phyloP scores from a whole-genome alignment of 192 early-diverging fungal species.

The Coemansia pectinata region DNA sequence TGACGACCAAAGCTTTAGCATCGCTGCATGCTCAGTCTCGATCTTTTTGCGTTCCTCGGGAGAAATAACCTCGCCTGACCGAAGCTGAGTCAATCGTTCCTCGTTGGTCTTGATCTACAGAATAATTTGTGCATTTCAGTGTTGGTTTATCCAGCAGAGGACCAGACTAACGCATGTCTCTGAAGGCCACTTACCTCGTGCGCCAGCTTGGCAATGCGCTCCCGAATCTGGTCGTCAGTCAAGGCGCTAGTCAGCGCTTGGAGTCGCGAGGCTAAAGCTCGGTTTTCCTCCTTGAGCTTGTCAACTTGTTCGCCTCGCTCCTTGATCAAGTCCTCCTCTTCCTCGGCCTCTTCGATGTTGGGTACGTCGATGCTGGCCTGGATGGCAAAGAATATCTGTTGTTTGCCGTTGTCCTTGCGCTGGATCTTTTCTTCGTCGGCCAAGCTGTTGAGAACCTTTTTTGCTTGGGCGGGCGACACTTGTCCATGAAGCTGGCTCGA shows the following conservation, averaged over 20 bases:
- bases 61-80: conserved; percentile 47
- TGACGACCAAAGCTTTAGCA: conserved; percentile 58
- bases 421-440: conserved; percentile 36
- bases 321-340: conserved; percentile 41
- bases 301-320: conserved; percentile 24
- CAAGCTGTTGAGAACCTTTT: conserved; percentile 48
- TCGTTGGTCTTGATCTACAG: conserved; percentile 34
- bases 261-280: conserved; percentile 16
- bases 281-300: conserved; percentile 34
- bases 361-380: conserved; percentile 36
- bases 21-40: conserved; percentile 30
- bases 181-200: conserved; percentile 17
- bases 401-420: conserved; percentile 48
- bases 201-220: conserved; percentile 37
- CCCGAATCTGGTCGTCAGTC: conserved; percentile 48
- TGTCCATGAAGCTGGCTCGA: conserved; percentile 54
- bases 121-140: background rate
- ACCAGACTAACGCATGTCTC: background rate
- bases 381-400: conserved; percentile 44
- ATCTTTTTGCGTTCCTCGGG: conserved; percentile 39
- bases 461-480: conserved; percentile 38
- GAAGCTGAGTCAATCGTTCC: conserved; percentile 31
- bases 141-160: no score
- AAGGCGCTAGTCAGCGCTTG: conserved; percentile 32
- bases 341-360: conserved; percentile 44